phyloP scores from a whole-genome alignment of 2,329 filamentous ascomycete species.

The Trichoderma cornu-damae region DNA sequence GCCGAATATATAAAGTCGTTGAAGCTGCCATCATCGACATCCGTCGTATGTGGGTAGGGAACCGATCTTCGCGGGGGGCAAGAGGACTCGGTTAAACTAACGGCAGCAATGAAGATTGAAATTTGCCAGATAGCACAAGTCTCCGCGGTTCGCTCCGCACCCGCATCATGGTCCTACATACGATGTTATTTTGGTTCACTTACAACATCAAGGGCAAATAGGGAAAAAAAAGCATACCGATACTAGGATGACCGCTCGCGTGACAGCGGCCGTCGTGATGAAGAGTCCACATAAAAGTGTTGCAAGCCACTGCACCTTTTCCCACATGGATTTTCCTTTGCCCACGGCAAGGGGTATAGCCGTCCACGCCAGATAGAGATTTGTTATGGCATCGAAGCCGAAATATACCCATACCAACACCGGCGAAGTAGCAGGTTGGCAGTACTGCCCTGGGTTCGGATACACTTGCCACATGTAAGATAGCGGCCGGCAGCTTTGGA shows the following conservation, averaged over 20 bases:
- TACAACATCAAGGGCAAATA: no score
- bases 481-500: slow-evolving; percentile 16
- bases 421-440: slow-evolving; percentile 17
- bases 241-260: background rate
- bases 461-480: slow-evolving; percentile 16
- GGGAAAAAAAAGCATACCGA: background rate
- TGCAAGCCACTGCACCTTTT: background rate
- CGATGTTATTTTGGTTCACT: background rate
- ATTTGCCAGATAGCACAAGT: slow-evolving; percentile 13
- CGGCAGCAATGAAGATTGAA: background rate
- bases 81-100: background rate
- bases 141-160: background rate
- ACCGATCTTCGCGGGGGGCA: background rate
- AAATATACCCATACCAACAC: slow-evolving; percentile 16
- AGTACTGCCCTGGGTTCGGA: background rate
- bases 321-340: background rate
- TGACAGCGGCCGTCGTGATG: background rate
- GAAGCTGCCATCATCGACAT: background rate
- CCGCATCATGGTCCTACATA: background rate
- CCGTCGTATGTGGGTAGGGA: background rate
- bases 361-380: slow-evolving; percentile 5
- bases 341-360: slow-evolving; percentile 1
- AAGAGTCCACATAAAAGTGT: slow-evolving; percentile 9
- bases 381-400: slow-evolving; percentile 4
- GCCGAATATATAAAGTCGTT: background rate